Evolutionary conservation across 371 early-diverging fungal species (phyloP).

Genomic region (Globomyces sp.): DNA sequence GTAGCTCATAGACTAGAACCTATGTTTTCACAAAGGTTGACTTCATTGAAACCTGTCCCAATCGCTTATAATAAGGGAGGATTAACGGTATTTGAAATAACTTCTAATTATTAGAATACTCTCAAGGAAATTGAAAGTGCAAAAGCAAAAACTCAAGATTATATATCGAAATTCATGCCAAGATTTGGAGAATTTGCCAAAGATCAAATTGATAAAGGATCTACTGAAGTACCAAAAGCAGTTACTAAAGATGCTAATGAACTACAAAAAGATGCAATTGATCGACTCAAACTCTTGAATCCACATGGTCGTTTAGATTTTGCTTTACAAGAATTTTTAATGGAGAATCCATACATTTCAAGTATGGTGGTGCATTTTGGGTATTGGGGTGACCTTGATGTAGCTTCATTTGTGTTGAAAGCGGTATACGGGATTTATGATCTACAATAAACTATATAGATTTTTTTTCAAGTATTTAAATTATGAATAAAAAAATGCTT

Average conservation of each 20-base stretch:
- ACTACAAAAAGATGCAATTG: slow-evolving; percentile 15
- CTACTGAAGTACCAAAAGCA: too few species aligned
- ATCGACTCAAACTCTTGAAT: slow-evolving; percentile 54
- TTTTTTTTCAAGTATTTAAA: neutral
- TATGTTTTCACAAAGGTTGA: slow-evolving; percentile 55
- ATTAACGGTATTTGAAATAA: slow-evolving; percentile 47
- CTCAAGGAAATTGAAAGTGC: slow-evolving; percentile 46
- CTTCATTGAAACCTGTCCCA: slow-evolving; percentile 61
- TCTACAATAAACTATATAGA: neutral
- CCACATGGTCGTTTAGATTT: slow-evolving; percentile 72
- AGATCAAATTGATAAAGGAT: too few species aligned
- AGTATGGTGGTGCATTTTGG: slow-evolving; percentile 72
- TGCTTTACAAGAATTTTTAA: slow-evolving; percentile 72
- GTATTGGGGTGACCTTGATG: slow-evolving; percentile 74
- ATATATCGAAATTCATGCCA: too few species aligned
- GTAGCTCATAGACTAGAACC: slow-evolving; percentile 71
- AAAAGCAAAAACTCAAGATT: too few species aligned
- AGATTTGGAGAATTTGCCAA: neutral
- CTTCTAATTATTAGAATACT: slow-evolving; percentile 23
- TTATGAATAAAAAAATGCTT: too few species aligned
- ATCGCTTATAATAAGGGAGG: slow-evolving; percentile 85
- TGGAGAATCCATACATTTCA: slow-evolving; percentile 76
- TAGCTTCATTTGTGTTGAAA: slow-evolving; percentile 58
- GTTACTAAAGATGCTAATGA: too few species aligned
- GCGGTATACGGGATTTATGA: slow-evolving; percentile 24